These are phyloP conservation scores for Neofusicoccum umdonicola DNA, from an alignment of 2,329 filamentous ascomycete genomes.

Conservation along the genomic window DNA sequence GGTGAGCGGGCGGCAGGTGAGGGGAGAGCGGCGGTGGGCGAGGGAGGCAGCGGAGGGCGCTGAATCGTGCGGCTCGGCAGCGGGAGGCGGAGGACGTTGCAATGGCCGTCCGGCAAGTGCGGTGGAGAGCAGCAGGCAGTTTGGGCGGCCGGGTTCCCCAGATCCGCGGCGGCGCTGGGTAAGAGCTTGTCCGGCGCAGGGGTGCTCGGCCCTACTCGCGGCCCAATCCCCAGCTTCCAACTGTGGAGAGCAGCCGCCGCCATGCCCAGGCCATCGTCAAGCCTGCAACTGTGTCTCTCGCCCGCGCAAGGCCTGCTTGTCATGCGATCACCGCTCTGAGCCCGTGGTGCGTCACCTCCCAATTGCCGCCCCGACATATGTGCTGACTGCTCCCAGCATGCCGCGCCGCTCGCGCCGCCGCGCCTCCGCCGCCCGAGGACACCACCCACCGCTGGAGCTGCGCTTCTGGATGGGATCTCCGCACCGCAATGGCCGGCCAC, in stretches of 20 bases:
- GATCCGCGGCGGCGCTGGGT: neutral
- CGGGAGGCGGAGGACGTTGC: neutral
- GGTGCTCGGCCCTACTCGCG: neutral
- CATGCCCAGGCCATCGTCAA: neutral
- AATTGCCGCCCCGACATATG: neutral
- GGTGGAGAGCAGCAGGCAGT: neutral
- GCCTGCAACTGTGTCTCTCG: neutral
- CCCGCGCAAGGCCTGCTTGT: neutral
- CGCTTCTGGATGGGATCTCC: neutral
- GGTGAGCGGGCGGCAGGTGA: neutral
- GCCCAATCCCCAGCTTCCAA: conserved; percentile 1
- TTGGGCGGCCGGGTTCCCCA: neutral
- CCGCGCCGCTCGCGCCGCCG: neutral
- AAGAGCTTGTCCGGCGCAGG: conserved; percentile 8
- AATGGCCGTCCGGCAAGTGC: neutral
- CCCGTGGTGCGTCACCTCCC: conserved; percentile 3
- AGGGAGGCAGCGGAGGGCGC: neutral
- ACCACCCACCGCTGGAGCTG: neutral
- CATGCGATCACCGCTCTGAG: neutral
- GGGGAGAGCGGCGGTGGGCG: neutral
- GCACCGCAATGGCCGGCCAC: conserved; percentile 11
- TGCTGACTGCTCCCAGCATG: conserved; percentile 9
- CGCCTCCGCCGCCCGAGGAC: neutral
- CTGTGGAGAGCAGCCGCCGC: neutral
- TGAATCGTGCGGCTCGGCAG: neutral